These are phyloP conservation scores for Tetraselmis chui DNA, from an alignment of 139 green algal genomes.

Conservation along the genomic window DNA sequence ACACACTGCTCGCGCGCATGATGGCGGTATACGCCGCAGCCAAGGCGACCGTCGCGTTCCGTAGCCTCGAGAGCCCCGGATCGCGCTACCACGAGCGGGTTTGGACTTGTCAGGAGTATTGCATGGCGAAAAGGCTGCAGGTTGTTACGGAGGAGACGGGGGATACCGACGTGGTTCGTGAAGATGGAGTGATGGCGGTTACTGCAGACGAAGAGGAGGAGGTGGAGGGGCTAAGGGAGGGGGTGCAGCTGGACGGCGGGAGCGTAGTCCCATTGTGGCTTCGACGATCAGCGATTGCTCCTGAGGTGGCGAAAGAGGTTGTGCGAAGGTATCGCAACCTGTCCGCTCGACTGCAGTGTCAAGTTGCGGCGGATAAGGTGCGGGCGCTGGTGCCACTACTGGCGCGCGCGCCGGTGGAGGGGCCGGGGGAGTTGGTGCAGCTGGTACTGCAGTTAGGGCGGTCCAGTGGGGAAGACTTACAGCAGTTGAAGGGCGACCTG, in stretches of 20 bases:
- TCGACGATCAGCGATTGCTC: neutral
- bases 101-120: neutral
- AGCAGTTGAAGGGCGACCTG: neutral
- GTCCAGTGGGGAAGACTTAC: neutral
- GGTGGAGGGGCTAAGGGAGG: neutral
- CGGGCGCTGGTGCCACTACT: neutral
- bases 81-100: neutral
- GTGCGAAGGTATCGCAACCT: neutral
- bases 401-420: neutral
- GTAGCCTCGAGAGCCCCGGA: neutral
- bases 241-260: neutral
- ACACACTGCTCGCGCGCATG: neutral
- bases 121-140: neutral
- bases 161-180: neutral
- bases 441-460: neutral
- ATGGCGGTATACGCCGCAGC: neutral
- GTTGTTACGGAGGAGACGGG: neutral
- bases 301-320: neutral
- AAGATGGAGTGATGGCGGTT: neutral
- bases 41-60: neutral
- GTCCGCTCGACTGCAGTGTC: neutral
- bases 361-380: neutral
- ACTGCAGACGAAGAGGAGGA: neutral
- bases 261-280: neutral
- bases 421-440: neutral